Evolutionary conservation across 148 eudicot genomes (phyloP).

Genomic region (Amaranthus hypochondriacus): DNA sequence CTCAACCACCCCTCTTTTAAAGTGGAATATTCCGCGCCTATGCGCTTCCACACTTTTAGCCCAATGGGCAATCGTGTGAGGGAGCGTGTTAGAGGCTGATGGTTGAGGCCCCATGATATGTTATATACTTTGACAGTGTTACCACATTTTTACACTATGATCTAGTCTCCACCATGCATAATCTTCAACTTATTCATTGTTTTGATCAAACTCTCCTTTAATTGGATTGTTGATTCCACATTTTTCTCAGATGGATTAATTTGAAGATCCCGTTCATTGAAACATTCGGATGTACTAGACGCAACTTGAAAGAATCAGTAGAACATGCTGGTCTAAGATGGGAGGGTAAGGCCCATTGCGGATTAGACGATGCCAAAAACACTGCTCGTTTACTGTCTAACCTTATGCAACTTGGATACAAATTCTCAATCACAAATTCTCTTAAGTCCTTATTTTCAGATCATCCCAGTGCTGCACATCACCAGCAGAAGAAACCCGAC

Average conservation of each 20-base stretch:
- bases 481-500: conserved; percentile 19
- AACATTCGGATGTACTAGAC: conserved; percentile 50
- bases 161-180: too few species aligned
- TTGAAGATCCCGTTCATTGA: conserved; percentile 63
- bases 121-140: too few species aligned
- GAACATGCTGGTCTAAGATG: conserved; percentile 80
- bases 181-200: too few species aligned
- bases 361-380: conserved; percentile 90
- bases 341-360: conserved; percentile 94
- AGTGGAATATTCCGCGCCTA: too few species aligned
- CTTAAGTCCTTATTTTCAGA: conserved; percentile 42
- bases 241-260: conserved; percentile 74
- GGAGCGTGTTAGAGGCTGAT: too few species aligned
- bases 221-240: not conserved
- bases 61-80: too few species aligned
- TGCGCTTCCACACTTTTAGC: too few species aligned
- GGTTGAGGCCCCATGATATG: too few species aligned
- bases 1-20: too few species aligned
- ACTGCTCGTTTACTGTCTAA: conserved; percentile 70
- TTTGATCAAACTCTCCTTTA: not conserved
- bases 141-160: too few species aligned
- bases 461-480: conserved; percentile 24
- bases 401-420: conserved; percentile 64
- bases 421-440: conserved; percentile 60
- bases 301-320: conserved; percentile 84